Evolutionary conservation across 2,329 filamentous ascomycete species (phyloP), one percentile per base, ranked within the genome.

Genomic region (Aplosporella prunicola): DNA sequence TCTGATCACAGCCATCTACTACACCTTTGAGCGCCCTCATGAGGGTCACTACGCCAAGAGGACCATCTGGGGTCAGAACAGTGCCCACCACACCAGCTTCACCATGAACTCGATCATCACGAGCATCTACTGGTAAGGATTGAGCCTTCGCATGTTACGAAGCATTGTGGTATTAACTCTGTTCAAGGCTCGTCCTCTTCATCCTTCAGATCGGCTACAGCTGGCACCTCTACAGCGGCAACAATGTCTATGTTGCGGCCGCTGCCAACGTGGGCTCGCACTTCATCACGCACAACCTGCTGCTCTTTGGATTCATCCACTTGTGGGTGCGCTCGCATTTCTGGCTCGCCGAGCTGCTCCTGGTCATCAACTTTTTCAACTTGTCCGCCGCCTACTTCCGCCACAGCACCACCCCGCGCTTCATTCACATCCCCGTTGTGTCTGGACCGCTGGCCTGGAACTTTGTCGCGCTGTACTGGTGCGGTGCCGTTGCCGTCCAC

Each of bases 401-500:
- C 44, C 80, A 93, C 64, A 71, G 72, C 14, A 73, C 72, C 0
- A 79, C 80, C 38, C 76, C 82, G 4, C 71, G 78, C 43, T 76
- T 82, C 51, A 83, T 93, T 48, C 86, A 93, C 60, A 65, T 78
- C 9, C 76, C 84, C 5, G 78, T 78, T 29, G 76, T 87, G 15
- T 80, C 81, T 11, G 83, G 78, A 0, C 87, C 87, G 5, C 68
- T 93, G 48, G 83, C 81, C 1, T 94, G 85, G 83, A 87, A 81
- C 10, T 83, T 91, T 53, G 78, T 89, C 10, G 82, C 83, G 20
- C 70, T 94, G 36, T 89, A 88, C 68, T 93, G 85, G 84, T 84
- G 86, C 49, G 87, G 87, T 7, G 85, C 87, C 14, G 78, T 88
- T 32, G 82, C 83, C 55, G 74, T 89, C 16, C 69, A 84, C 53